Evolutionary conservation across 139 green algal species (phyloP).

Genomic region (Chlorella sp.): DNA sequence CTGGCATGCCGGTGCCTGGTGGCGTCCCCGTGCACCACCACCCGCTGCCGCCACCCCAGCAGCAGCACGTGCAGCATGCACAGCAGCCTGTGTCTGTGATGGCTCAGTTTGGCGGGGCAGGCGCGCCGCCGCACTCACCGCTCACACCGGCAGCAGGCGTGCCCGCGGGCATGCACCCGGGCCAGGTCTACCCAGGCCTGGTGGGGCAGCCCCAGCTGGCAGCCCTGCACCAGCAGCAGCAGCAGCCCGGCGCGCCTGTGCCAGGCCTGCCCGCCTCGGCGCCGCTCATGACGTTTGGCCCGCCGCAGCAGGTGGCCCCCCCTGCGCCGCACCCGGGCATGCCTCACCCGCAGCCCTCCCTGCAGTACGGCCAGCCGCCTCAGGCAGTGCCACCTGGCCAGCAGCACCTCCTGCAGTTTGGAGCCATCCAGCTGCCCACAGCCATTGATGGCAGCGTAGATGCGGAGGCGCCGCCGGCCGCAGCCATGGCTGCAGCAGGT

Average conservation of each 20-base stretch:
- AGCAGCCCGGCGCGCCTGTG: background rate
- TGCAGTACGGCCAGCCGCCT: background rate
- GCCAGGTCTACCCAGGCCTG: background rate
- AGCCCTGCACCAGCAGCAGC: background rate
- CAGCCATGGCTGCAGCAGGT: background rate
- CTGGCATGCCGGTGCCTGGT: too few species aligned
- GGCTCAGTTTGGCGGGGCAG: background rate
- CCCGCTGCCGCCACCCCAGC: background rate
- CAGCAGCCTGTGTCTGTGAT: background rate
- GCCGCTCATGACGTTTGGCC: conserved; percentile 41
- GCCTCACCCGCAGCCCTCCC: background rate
- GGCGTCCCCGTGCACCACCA: background rate
- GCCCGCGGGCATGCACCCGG: background rate
- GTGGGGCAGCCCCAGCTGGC: background rate
- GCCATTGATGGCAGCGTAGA: conserved; percentile 52
- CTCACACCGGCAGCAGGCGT: background rate
- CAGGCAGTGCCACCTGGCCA: too few species aligned
- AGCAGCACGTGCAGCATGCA: conserved; percentile 7
- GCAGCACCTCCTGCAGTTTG: conserved; percentile 11
- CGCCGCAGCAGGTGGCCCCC: background rate
- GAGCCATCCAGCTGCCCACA: conserved; percentile 36
- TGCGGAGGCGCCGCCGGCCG: background rate
- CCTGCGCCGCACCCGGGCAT: background rate
- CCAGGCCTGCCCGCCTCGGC: background rate
- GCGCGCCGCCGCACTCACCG: too few species aligned